Percentiles rank a stretch among this genome's conserved stretches.
These are phyloP conservation scores for Anthracocystis setariae DNA, from an alignment of 1,284 basidiomycete genomes.

Conservation along the genomic window DNA sequence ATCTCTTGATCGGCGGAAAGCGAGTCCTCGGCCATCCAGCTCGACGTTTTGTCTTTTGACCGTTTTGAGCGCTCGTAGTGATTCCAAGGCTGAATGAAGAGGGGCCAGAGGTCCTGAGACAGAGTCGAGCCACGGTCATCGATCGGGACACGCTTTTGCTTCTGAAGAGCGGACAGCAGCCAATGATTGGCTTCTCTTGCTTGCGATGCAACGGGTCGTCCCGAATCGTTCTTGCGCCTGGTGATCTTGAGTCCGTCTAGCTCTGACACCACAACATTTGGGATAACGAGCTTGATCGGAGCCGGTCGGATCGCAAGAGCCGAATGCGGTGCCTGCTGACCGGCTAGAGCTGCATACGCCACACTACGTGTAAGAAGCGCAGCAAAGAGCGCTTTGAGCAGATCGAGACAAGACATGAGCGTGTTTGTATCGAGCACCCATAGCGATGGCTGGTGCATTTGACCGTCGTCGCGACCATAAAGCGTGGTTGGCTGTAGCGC, in stretches of 20 bases:
- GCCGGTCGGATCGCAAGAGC: constrained; percentile 15
- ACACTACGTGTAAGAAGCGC: constrained; percentile 39
- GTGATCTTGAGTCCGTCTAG: constrained; percentile 46
- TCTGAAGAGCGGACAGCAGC: constrained; percentile 43
- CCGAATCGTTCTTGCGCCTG: constrained; percentile 23
- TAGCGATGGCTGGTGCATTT: constrained; percentile 21
- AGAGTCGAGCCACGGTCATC: constrained; percentile 18
- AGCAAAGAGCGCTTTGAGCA: constrained; percentile 48
- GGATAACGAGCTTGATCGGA: constrained; percentile 41
- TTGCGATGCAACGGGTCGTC: constrained; percentile 27
- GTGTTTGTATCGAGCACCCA: constrained; percentile 53
- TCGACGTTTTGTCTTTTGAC: neutral
- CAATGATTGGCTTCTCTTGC: constrained; percentile 47
- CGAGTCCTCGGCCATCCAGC: constrained; percentile 8
- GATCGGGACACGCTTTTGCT: constrained; percentile 45
- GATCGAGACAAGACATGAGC: constrained; percentile 40
- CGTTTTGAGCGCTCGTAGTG: constrained; percentile 20
- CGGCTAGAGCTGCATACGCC: constrained; percentile 15
- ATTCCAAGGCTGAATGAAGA: constrained; percentile 27
- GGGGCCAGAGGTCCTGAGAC: constrained; percentile 27
- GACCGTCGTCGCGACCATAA: neutral
- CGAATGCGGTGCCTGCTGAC: constrained; percentile 3
- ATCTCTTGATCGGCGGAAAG: constrained; percentile 40
- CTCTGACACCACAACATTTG: constrained; percentile 39
- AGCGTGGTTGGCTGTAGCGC: constrained; percentile 19